Evolutionary conservation across 2,329 filamentous ascomycete genomes (phyloP), one percentile per base, ranked within the genome.

Genomic region (Pyrenochaeta sp.): DNA sequence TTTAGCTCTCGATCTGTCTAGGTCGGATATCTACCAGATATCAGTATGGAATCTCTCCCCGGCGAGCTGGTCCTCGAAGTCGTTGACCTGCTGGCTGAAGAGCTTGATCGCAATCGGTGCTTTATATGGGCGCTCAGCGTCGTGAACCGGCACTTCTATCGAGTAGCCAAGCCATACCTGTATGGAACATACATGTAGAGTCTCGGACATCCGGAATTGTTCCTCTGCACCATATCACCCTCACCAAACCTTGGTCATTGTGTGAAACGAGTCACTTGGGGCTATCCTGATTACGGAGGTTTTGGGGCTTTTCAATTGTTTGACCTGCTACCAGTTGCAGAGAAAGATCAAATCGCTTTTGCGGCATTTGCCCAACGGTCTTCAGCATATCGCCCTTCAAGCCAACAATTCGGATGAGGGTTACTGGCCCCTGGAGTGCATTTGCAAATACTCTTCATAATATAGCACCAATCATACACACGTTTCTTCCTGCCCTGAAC

Each of bases 161-260:
- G 22, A 24, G 39, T 58, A 37, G 39, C 51, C 34, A 61, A 43
- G 3, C n/a, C 48, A 8, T 12, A 49, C 27, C 6, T 46, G 9
- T 61, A 52, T 19, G 45, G 19, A 37, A 30, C 13, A 6, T 61
- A 42, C 39, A 30, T n/a, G 3, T 30, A 47, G 3, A 6, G 15
- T 10, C 12, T 8, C 24, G 37, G 22, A 28, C 22, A 52, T 8
- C 39, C 58, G 8, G 48, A 44, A 15, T 45, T 53, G 5, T 52
- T 58, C 25, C 53, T 61, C 30, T 50, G 54, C 32, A 42, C 55
- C 10, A 47, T 61, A 49, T 50, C 58, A 15, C 52, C 58, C 1
- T 50, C 27, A 7, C 30, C 47, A 1, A 22, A 22, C 12, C 51
- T 50, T 7, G 44, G 37, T n/a, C 37, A 32, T 30, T 54, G 37